Evolutionary conservation across 352 stramenopile genomes (phyloP), one percentile per base, ranked within the genome.

Genomic region (Phytophthora crassamura): DNA sequence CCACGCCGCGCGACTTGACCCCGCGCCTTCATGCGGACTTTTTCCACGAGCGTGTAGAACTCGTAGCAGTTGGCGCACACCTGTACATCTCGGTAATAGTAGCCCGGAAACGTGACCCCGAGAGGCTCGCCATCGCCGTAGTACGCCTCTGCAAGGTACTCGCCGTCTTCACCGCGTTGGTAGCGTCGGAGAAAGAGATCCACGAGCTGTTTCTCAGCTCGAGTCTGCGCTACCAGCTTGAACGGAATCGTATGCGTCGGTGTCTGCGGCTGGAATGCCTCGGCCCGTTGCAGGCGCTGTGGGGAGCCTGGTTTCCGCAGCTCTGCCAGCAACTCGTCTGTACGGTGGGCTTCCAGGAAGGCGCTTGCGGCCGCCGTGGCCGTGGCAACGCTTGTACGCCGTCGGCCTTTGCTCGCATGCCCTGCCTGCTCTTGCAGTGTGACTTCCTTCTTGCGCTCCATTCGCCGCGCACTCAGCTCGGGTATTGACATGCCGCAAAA

Each of bases 61-160:
- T 76, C 74, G 54, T 90, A 95, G 69, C 87, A 95, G 52, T 93
- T 88, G 15, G 39, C 55, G 38, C 87, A 95, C 3, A 95, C 84
- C 20, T 88, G 82, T 10, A 91, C 80, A 15, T 94, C 72, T 59
- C 92, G 84, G 54, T 95, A 95, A 53, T 92, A 95, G 43, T 94
- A 93, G 0, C 87, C 86, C 7, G 87, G 87, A 55, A 94, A 95
- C 0, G 77, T 88, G 48, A 84, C 57, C 6, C 85, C 87, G 1
- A 95, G 76, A 0, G 84, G 80, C 40, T 95, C 85, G 18, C 84
- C 82, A 33, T 93, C 83, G 45, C 82, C 87, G 41, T 91, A 91
- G 50, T 89, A 92, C 12, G 76, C 76, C 39, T 93, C 80, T 0
- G 82, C 82, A 7, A 95, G 64, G 46, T 93, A 95, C 8, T 90